Base-by-base conservation (phyloP, 768 basidiomycete genomes). In the Calocera viscosa region DNA sequence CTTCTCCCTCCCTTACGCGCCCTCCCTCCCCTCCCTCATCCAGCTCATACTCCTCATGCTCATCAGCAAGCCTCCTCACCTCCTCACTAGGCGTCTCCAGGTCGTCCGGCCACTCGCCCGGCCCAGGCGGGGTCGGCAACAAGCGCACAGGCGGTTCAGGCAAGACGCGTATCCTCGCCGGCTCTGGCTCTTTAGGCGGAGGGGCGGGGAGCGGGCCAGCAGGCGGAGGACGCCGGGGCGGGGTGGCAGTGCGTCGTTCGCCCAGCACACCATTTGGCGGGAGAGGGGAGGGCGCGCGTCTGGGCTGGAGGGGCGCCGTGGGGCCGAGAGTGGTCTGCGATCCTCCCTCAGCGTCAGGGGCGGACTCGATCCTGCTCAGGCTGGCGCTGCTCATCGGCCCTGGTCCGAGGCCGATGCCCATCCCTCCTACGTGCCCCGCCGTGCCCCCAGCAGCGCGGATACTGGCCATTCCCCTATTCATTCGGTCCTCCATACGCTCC, bases 121-220 rank as follows among this genome's bases (percentile, higher is more conserved):
- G 2, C 30, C 53, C 53, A 26, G 53, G 53, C 26, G 53, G 53
- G 7, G 53, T 60, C 11, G 53, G 53, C 53, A 60, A 60, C 53
- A 60, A 26, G 14, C 53, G 24, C 53, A 60, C 53, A 28, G 53
- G 53, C 53, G 53, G 53, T 19, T 60, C 53, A 26, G 53, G 53
- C 24, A 60, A 26, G 7, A 60, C 53, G 11, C 53, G 24, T 2
- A 60, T 22, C 30, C 26, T 60, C 8, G 5, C 30, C 26, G 30
- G 30, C 11, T 60, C 53, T 19, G 11, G 11, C 30, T 60, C 53
- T 19, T 60, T 60, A 10, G 53, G 53, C 53, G 53, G 53, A 7
- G 53, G 53, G 22, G 53, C 53, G 14, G 53, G 53, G 14, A 60
- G 30, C 24, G 53, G 53, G 11, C 53, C 53, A 14, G 53, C 53